phyloP scores from a whole-genome alignment of 1,139 yeast genomes.

The Blastobotrys capitulatus region DNA sequence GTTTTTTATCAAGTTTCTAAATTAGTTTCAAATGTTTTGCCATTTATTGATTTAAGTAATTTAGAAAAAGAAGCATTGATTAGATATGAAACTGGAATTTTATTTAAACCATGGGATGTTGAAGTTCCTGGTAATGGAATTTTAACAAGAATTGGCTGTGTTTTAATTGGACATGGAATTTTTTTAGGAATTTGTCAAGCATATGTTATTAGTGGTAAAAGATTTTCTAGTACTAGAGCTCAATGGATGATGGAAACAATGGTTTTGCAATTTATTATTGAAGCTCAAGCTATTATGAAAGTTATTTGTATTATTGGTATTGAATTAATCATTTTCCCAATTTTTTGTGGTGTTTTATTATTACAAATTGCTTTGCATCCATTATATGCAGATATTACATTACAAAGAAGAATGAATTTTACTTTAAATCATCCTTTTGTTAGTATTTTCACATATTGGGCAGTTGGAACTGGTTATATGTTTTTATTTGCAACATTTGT shows the following conservation, averaged over 20 bases:
- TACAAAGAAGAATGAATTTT: constrained; percentile 8
- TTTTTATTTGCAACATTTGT: constrained; percentile 79
- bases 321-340: constrained; percentile 80
- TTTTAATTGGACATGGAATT: constrained; percentile 19
- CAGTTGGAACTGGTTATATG: constrained; percentile 80
- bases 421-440: constrained; percentile 23
- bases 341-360: constrained; percentile 75
- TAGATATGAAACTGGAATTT: constrained; percentile 2
- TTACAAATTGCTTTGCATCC: constrained; percentile 52
- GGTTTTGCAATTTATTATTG: constrained; percentile 22
- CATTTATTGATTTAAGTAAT: not conserved
- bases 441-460: constrained; percentile 50
- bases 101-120: not conserved
- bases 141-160: constrained; percentile 16
- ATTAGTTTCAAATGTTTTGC: not conserved
- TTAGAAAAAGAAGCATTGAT: constrained; percentile 3
- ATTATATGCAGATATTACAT: constrained; percentile 23
- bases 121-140: constrained; percentile 14
- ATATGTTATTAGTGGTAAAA: constrained; percentile 18
- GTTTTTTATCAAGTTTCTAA: constrained; percentile 6
- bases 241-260: constrained; percentile 17
- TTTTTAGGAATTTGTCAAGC: constrained; percentile 13
- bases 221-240: constrained; percentile 16
- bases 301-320: constrained; percentile 70
- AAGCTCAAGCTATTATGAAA: constrained; percentile 55